phyloP scores from a whole-genome alignment of 495 filamentous ascomycete species.

The Penicillium herquei region DNA sequence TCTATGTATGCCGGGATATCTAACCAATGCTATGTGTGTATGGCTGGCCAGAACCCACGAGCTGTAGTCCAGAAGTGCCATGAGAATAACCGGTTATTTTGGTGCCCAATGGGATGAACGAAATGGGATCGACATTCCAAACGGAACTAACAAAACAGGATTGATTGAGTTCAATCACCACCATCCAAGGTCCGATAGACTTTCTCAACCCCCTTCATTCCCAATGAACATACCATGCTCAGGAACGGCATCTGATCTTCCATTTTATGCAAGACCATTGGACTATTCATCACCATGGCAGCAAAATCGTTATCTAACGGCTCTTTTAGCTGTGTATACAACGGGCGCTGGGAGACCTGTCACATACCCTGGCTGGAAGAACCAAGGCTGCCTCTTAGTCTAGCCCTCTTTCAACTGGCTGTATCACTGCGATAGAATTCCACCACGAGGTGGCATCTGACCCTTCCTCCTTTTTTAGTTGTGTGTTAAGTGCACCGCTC shows the following conservation, averaged over 20 bases:
- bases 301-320: neutral
- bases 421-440: constrained; percentile 6
- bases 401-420: neutral
- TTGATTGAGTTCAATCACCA: neutral
- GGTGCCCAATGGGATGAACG: neutral
- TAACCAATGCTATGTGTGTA: neutral
- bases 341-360: neutral
- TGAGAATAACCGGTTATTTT: neutral
- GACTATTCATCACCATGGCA: neutral
- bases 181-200: neutral
- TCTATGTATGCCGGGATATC: neutral
- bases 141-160: neutral
- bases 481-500: constrained; percentile 14
- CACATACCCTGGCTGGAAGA: neutral
- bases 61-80: neutral
- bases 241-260: constrained; percentile 3
- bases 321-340: neutral
- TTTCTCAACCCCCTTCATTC: constrained; percentile 14
- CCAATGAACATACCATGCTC: constrained; percentile 16
- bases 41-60: neutral
- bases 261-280: constrained; percentile 3
- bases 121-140: neutral
- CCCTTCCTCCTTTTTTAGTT: constrained; percentile 5
- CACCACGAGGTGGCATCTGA: constrained; percentile 9
- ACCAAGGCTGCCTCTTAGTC: constrained; percentile 5